phyloP scores from a whole-genome alignment of 1,139 yeast species.

The Suhomyces taliae region DNA sequence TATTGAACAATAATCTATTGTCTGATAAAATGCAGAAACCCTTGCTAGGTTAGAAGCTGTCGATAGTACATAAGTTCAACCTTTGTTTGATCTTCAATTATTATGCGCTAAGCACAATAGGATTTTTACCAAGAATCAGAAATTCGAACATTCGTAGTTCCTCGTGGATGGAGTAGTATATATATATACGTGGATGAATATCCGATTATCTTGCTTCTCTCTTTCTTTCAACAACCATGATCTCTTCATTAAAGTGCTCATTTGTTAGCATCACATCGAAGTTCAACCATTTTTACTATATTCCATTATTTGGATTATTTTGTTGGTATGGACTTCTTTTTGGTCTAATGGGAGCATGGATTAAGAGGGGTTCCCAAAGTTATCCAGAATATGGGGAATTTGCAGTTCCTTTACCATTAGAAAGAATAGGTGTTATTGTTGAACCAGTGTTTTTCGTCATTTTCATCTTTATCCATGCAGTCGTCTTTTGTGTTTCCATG shows the following conservation, averaged over 20 bases:
- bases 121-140: too few relatives aligned
- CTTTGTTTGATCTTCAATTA: neutral
- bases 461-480: conserved; percentile 25
- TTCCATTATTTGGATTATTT: conserved; percentile 29
- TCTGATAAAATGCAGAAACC: neutral
- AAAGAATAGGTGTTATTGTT: conserved; percentile 29
- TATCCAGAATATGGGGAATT: conserved; percentile 21
- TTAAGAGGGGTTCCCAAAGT: conserved; percentile 19
- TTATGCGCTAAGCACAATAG: neutral
- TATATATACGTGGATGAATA: too few relatives aligned
- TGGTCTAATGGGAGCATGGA: conserved; percentile 27
- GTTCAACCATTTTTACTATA: conserved; percentile 29
- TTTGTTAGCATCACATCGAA: conserved; percentile 21
- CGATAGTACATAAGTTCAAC: neutral
- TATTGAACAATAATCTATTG: neutral
- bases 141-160: too few relatives aligned
- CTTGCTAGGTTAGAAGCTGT: neutral
- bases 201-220: neutral
- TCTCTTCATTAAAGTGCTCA: conserved; percentile 10
- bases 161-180: neutral
- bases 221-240: conserved; percentile 7
- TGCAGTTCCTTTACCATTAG: conserved; percentile 21
- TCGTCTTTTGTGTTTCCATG: conserved; percentile 27
- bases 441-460: conserved; percentile 27
- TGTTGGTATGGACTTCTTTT: conserved; percentile 30